phyloP scores from a whole-genome alignment of 2,329 filamentous ascomycete species.

The Monosporascus sp. region DNA sequence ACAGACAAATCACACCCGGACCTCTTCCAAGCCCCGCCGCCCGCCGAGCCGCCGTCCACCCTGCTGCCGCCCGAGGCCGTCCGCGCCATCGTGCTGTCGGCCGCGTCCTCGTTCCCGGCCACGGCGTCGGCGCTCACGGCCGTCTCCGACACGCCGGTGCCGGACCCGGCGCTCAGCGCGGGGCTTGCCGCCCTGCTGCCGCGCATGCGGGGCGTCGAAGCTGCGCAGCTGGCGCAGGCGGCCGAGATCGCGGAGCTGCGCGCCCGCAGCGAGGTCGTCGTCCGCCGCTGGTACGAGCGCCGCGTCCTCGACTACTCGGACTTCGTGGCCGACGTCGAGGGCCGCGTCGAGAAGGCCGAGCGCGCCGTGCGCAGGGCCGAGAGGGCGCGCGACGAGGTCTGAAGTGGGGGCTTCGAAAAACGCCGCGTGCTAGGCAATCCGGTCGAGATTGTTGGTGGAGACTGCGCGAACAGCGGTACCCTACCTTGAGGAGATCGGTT shows the following conservation, averaged over 20 bases:
- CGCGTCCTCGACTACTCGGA: slow-evolving; percentile 64
- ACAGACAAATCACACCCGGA: slow-evolving; percentile 50
- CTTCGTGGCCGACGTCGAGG: slow-evolving; percentile 67
- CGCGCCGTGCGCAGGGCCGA: slow-evolving; percentile 61
- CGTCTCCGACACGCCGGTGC: slow-evolving; percentile 50
- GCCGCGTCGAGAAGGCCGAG: slow-evolving; percentile 61
- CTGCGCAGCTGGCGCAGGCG: slow-evolving; percentile 57
- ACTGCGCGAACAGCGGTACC: too few species aligned
- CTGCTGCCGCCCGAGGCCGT: slow-evolving; percentile 48
- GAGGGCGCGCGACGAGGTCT: slow-evolving; percentile 47
- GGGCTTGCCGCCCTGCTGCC: slow-evolving; percentile 54
- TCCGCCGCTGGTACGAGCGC: slow-evolving; percentile 70
- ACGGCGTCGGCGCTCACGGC: slow-evolving; percentile 55
- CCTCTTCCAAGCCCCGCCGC: slow-evolving; percentile 46
- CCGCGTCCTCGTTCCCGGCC: slow-evolving; percentile 50
- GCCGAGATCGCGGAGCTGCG: slow-evolving; percentile 60
- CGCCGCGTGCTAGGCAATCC: too few species aligned
- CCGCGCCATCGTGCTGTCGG: slow-evolving; percentile 50
- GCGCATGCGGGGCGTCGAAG: slow-evolving; percentile 57
- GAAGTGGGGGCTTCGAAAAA: slow-evolving; percentile 2
- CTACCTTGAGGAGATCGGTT: too few species aligned
- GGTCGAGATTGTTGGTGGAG: too few species aligned
- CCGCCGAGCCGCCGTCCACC: slow-evolving; percentile 41
- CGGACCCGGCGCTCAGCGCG: slow-evolving; percentile 50
- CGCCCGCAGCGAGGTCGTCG: slow-evolving; percentile 55